Evolutionary conservation across 192 early-diverging fungal genomes (phyloP).

Genomic region (Cetraspora pellucida): DNA sequence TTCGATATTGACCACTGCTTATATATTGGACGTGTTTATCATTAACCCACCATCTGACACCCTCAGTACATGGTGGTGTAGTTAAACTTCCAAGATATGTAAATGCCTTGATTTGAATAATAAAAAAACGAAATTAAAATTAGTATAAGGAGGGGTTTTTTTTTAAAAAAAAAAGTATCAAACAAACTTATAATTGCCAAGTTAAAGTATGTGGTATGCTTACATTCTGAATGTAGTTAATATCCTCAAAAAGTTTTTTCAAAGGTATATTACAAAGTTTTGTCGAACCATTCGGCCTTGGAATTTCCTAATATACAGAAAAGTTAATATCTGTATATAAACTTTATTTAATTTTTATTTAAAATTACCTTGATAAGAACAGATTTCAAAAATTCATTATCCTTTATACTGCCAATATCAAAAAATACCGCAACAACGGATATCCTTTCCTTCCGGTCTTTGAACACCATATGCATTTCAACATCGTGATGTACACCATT

Average conservation of each 20-base stretch:
- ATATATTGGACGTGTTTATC: conserved; percentile 36
- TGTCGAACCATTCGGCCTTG: too few relatives aligned
- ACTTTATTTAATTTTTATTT: too few relatives aligned
- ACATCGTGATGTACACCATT: conserved; percentile 39
- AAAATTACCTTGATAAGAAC: background rate
- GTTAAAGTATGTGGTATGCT: background rate
- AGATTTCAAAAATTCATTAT: conserved; percentile 40
- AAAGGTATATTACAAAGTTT: too few relatives aligned
- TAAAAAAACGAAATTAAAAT: background rate
- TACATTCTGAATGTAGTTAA: too few relatives aligned
- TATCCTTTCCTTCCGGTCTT: conserved; percentile 38
- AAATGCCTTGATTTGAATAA: conserved; percentile 6
- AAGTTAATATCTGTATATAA: too few relatives aligned
- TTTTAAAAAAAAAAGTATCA: background rate
- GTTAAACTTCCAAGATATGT: conserved; percentile 62
- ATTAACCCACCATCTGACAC: conserved; percentile 58
- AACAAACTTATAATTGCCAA: background rate
- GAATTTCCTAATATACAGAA: too few relatives aligned
- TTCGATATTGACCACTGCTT: conserved; percentile 38
- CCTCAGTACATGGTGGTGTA: conserved; percentile 66
- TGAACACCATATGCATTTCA: conserved; percentile 61
- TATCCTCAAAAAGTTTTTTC: too few relatives aligned
- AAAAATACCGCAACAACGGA: conserved; percentile 56
- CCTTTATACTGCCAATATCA: conserved; percentile 39
- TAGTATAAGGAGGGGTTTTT: background rate